Evolutionary conservation across 768 basidiomycete genomes (phyloP), one percentile per base, ranked within the genome.

Genomic region (Cystofilobasidium bisporidii): DNA sequence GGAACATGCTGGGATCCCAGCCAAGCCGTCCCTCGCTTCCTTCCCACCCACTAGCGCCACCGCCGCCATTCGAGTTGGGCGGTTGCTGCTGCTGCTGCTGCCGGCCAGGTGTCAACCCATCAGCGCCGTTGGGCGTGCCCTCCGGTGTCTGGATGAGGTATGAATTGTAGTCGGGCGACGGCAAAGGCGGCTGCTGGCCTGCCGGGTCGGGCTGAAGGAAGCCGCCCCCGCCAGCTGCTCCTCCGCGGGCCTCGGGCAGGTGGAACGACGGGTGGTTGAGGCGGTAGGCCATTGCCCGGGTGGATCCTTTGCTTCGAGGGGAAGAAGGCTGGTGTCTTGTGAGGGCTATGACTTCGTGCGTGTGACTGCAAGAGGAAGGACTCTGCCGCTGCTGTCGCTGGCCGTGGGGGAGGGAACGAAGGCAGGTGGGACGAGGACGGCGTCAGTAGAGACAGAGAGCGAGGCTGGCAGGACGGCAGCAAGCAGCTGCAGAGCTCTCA

Each of bases 141-240:
- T n/a, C 53, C 18, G 53, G 53, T 30, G 53, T 56, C 53, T 56
- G 53, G 20, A 32, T n/a, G 15, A 56, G 53, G 30, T 22, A 56
- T 8, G 28, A 30, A 15, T 17, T 5, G 53, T 56, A 56, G 53
- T 56, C 53, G 2, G 53, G 53, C 28, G 53, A 56, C 28, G 53
- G 53, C 28, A 56, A 15, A 2, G 53, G 53, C 18, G 17, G n/a
- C 36, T 36, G 36, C 6, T 36, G 36, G 36, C 12, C 36, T 12
- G 48, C 48, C 48, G n/a, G 11, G n/a, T n/a, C n/a, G n/a, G n/a
- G n/a, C n/a, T n/a, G n/a, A n/a, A n/a, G n/a, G n/a, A n/a, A n/a
- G n/a, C n/a, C n/a, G n/a, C n/a, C n/a, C n/a, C n/a, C n/a, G n/a
- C n/a, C n/a, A n/a, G n/a, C n/a, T n/a, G n/a, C n/a, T n/a, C n/a